Conservation (phyloP, 176 grass and related monocot genomes). For the Oryza glumipatula region DNA sequence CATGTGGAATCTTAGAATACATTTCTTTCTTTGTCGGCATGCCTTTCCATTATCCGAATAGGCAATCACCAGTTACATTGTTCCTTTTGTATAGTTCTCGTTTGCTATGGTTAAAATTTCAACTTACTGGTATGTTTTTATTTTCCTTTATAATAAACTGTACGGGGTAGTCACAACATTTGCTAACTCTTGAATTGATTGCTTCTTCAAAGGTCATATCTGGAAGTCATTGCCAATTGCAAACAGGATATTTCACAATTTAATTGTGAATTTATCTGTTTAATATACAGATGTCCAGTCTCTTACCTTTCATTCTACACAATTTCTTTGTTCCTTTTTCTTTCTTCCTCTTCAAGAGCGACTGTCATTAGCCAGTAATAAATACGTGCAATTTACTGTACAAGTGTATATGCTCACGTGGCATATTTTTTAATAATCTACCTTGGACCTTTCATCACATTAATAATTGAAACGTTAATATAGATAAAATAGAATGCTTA, state of each 20-base stretch:
- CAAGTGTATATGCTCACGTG: no score
- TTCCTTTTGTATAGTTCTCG: background rate
- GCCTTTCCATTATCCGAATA: background rate
- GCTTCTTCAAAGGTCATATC: background rate
- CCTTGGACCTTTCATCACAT: no score
- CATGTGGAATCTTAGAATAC: background rate
- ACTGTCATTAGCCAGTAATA: no score
- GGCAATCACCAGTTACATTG: background rate
- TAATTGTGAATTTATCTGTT: background rate
- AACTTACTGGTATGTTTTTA: background rate
- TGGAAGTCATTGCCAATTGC: background rate
- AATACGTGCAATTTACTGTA: no score
- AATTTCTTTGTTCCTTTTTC: background rate
- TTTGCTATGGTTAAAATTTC: background rate
- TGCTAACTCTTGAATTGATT: background rate
- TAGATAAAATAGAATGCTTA: no score
- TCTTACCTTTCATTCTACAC: background rate
- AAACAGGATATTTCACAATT: background rate
- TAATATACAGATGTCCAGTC: background rate
- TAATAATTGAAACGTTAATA: no score
- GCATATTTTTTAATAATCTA: no score
- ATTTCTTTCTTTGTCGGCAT: conserved; percentile 8
- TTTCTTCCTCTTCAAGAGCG: no score
- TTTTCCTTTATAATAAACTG: background rate
- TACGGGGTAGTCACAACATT: background rate